phyloP scores from a whole-genome alignment of 495 filamentous ascomycete genomes.

The Trichocladium uniseriatum region DNA sequence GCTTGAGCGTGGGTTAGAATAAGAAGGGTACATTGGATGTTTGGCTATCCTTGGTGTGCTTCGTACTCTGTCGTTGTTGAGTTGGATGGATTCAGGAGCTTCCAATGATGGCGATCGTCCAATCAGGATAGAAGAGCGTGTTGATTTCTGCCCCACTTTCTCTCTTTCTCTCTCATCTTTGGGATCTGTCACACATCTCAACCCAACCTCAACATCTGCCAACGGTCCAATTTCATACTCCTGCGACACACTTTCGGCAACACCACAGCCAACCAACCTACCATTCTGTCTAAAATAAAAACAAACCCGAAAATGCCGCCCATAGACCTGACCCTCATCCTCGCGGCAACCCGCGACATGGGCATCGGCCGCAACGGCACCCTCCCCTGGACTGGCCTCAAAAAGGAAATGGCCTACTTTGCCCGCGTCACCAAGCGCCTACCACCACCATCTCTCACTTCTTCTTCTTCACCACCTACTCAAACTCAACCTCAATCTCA shows the following conservation, averaged over 20 bases:
- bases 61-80: too few relatives aligned
- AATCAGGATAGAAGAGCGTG: too few relatives aligned
- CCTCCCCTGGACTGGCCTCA: constrained; percentile 83
- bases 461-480: neutral
- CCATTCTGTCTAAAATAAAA: neutral
- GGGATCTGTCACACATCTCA: too few relatives aligned
- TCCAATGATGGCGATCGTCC: too few relatives aligned
- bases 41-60: too few relatives aligned
- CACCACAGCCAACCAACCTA: neutral
- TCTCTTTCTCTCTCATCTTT: too few relatives aligned
- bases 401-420: constrained; percentile 89
- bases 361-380: constrained; percentile 76
- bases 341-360: constrained; percentile 65
- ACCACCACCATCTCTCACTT: constrained; percentile 6
- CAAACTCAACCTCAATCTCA: neutral
- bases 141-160: too few relatives aligned
- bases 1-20: too few relatives aligned
- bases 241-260: too few relatives aligned
- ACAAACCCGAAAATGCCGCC: constrained; percentile 28
- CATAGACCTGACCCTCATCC: constrained; percentile 58
- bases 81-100: too few relatives aligned
- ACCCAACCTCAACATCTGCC: too few relatives aligned
- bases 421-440: constrained; percentile 74
- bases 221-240: neutral
- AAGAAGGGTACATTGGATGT: too few relatives aligned